A percentile compares a stretch with the other conserved stretches of the same genome.
phyloP scores from a whole-genome alignment of 1,284 basidiomycete genomes.

The Meira miltonrushii region DNA sequence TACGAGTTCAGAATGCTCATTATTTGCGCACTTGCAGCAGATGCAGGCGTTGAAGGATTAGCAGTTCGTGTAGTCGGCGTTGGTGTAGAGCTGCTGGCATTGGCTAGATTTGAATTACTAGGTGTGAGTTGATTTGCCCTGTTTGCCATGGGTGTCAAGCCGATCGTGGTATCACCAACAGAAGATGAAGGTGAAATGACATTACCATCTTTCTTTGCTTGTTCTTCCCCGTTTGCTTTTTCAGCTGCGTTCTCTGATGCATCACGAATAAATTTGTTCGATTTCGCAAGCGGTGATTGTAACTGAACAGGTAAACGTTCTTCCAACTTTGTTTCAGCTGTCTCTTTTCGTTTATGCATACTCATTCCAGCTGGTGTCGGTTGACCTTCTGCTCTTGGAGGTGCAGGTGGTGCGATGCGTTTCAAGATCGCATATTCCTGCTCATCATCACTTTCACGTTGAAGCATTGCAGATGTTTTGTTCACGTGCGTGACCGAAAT shows the following conservation, averaged over 20 bases:
- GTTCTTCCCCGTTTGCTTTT: neutral
- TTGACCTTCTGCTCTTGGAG: constrained; percentile 1
- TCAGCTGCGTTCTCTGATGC: neutral
- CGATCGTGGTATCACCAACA: neutral
- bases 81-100: neutral
- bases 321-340: constrained; percentile 1
- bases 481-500: constrained; percentile 42
- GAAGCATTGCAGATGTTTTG: constrained; percentile 44
- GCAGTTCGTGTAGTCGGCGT: constrained; percentile 13
- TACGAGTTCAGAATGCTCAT: constrained; percentile 42
- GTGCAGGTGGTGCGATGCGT: neutral
- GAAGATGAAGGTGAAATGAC: neutral
- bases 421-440: constrained; percentile 1
- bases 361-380: neutral
- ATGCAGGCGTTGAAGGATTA: neutral
- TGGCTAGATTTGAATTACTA: neutral
- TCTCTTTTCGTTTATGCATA: neutral
- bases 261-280: constrained; percentile 3
- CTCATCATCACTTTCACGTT: constrained; percentile 14
- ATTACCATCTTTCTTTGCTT: neutral
- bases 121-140: neutral
- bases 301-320: constrained; percentile 12
- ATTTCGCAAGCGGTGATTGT: constrained; percentile 11
- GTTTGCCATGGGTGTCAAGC: constrained; percentile 8
- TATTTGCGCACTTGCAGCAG: constrained; percentile 24